Conservation (phyloP, 768 basidiomycete species). For the Astraeus odoratus region DNA sequence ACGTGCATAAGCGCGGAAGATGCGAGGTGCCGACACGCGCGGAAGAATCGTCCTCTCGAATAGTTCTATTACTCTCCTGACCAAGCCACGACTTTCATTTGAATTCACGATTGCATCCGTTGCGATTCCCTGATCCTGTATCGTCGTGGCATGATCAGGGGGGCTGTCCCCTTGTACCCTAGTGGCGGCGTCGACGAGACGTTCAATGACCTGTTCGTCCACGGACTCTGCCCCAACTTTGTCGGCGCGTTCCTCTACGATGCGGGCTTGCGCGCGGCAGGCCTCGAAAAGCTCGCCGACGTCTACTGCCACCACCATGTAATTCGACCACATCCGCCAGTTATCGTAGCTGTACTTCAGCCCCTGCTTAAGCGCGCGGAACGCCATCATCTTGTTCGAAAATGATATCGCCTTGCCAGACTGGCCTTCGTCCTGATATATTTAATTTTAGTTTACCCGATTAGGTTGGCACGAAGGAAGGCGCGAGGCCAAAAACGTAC, state of each 20-base stretch:
- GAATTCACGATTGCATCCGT: conserved; percentile 31
- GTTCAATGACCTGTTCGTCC: conserved; percentile 84
- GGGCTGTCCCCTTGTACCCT: conserved; percentile 34
- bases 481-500: conserved; percentile 12
- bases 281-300: conserved; percentile 90
- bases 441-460: conserved; percentile 12
- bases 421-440: conserved; percentile 18
- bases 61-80: conserved; percentile 60
- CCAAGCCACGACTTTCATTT: conserved; percentile 63
- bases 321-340: conserved; percentile 99
- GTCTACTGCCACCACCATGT: conserved; percentile 89
- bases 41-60: conserved; percentile 78
- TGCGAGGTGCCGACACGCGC: conserved; percentile 65
- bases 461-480: neutral
- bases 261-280: conserved; percentile 70
- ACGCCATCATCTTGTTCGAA: conserved; percentile 80
- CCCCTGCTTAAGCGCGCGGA: conserved; percentile 87
- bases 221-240: conserved; percentile 50
- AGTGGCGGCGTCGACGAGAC: conserved; percentile 83
- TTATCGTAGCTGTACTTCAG: conserved; percentile 80
- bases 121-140: conserved; percentile 7
- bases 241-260: conserved; percentile 53
- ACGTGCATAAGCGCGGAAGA: conserved; percentile 83
- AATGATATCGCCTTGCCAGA: conserved; percentile 41
- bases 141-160: conserved; percentile 31